Conservation (phyloP, 306 rosid species). For the Purshia tridentata region DNA sequence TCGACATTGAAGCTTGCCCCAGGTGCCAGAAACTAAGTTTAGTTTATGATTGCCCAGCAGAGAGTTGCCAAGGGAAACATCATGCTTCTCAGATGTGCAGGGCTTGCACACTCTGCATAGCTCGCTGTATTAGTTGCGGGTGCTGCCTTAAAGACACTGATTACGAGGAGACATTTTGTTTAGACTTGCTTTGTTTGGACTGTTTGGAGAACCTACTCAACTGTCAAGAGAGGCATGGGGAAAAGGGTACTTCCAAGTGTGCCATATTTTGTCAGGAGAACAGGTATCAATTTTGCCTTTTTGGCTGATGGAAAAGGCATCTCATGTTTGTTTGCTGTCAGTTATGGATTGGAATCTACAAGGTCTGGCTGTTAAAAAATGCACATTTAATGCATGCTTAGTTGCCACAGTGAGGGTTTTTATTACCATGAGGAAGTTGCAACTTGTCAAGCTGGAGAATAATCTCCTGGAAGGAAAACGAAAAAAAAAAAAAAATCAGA, state of each 20-base stretch:
- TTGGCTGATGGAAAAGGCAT: slow-evolving; percentile 34
- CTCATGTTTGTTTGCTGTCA: slow-evolving; percentile 3
- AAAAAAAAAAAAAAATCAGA: background rate
- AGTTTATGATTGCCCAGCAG: slow-evolving; percentile 64
- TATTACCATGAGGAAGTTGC: background rate
- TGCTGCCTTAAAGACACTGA: slow-evolving; percentile 46
- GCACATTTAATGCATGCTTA: background rate
- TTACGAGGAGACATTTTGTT: slow-evolving; percentile 50
- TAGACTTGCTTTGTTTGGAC: slow-evolving; percentile 44
- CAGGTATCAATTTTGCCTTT: slow-evolving; percentile 38
- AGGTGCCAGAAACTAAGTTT: slow-evolving; percentile 43
- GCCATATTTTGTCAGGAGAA: slow-evolving; percentile 34
- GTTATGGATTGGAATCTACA: slow-evolving; percentile 17
- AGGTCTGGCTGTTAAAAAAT: background rate
- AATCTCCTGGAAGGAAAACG: background rate
- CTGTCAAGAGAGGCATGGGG: slow-evolving; percentile 28
- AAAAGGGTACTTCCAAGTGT: slow-evolving; percentile 29
- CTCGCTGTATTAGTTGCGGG: slow-evolving; percentile 52
- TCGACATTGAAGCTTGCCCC: slow-evolving; percentile 60
- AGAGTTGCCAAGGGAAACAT: slow-evolving; percentile 46
- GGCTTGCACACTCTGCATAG: slow-evolving; percentile 51
- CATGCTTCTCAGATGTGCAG: slow-evolving; percentile 45
- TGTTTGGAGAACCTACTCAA: slow-evolving; percentile 41
- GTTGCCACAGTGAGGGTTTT: slow-evolving; percentile 2
- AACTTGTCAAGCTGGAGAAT: slow-evolving; percentile 9